Evolutionary conservation across 352 stramenopile genomes (phyloP), one percentile per base, ranked within the genome.

Genomic region (Globisporangium spinosum): DNA sequence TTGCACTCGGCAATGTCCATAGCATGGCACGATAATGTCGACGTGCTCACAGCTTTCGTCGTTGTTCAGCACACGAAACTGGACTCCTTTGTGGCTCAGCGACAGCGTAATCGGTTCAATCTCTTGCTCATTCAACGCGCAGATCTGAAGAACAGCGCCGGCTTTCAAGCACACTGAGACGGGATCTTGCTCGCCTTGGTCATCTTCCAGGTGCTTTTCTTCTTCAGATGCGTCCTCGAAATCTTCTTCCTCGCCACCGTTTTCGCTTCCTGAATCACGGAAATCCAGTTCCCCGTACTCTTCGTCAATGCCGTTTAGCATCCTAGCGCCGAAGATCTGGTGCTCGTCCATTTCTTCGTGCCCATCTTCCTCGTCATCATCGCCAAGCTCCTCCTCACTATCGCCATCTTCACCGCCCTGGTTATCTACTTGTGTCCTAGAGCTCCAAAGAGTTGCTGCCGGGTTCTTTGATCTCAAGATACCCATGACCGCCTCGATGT

Each of bases 401-500:
- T 29, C n/a, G 9, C 8, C 51, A 10, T 13, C 53, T 22, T 10
- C 53, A 38, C 8, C 10, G 20, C 5, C 27, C 54, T 6, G 15
- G 20, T 47, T 15, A 25, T 59, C 25, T 12, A 15, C 54, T 22
- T 40, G 27, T 59, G 3, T 59, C 10, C 27, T 20, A 25, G 35
- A n/a, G 2, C 27, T 17, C 54, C 54, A 47, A 20, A 69, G 57
- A 13, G 23, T 45, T 20, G 53, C 56, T 25, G 55, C 64, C 17
- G 64, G 64, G 17, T 69, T 60, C 40, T 43, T 69, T 10, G 55
- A 22, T 10, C 49, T 29, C 17, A 69, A 45, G 17, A 63, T 20
- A 9, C 29, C 10, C 56, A 64, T 6, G 32, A 64, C 27, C 15
- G 35, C n/a, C 1, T 63, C 25, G 4, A 64, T 32, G 40, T 69